Evolutionary conservation across 345 rosid species (phyloP), one percentile per base, ranked within the genome.

Genomic region (Boechera divaricarpa): DNA sequence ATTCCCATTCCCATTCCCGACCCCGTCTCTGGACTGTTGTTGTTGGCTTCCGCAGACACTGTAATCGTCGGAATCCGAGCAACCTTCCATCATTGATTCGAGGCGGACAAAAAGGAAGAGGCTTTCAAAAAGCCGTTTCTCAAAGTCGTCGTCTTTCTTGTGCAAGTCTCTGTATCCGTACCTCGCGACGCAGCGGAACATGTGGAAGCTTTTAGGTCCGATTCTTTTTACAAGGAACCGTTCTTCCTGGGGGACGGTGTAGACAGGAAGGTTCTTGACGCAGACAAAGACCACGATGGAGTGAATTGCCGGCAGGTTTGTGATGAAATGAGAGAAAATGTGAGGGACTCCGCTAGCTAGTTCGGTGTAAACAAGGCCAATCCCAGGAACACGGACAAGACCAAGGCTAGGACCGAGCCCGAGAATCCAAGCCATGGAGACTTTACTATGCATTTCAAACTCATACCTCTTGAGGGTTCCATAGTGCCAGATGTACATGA

Each of bases 321-420:
- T 91, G 79, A 91, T 86, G 87, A 91, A 89, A 82, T 91, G 96
- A 64, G 93, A 91, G 78, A 91, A 91, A 15, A 91, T 91, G 72
- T 76, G 96, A 31, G 93, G 96, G 31, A 91, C 91, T 11, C 96
- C 96, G 9, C 93, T 88, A 9, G 93, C 85, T 33, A 91, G 85
- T 82, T 91, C 93, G 4, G 96, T 87, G 87, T 89, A 90, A 57
- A 90, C 96, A 2, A 90, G 86, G n/a, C 96, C 96, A 10, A 85
- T 74, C 16, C 93, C 96, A 0, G 96, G 93, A 54, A 90, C 96
- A 16, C 93, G 86, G 21, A 91, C 93, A n/a, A 91, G 88, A 60
- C 96, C 96, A 44, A 90, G 77, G 63, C 91, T 89, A 69, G 93
- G 96, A 47, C 96, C 96, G 12, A 90, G 90, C 31, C 96, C 90